Conservation (phyloP, 2,329 filamentous ascomycete species). For the Cryphonectria carpinicola region DNA sequence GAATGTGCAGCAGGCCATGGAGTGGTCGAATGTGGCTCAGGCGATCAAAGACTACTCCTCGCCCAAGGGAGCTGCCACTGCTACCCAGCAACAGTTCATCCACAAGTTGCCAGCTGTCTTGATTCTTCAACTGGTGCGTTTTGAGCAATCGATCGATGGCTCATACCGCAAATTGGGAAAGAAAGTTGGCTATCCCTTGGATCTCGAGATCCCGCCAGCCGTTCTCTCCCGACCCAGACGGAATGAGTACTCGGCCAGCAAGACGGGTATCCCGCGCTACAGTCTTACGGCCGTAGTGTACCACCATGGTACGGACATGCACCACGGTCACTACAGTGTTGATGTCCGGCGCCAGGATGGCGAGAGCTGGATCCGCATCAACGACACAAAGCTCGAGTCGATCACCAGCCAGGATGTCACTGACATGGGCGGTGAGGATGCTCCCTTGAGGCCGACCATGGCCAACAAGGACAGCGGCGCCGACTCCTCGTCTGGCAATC, state of each 20-base stretch:
- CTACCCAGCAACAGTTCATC: conserved; percentile 94
- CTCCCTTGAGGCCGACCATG: conserved; percentile 63
- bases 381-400: conserved; percentile 88
- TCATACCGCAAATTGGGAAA: conserved; percentile 92
- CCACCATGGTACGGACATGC: conserved; percentile 96
- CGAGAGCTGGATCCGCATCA: conserved; percentile 93
- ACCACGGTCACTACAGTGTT: conserved; percentile 96
- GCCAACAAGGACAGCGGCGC: conserved; percentile 67
- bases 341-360: conserved; percentile 93
- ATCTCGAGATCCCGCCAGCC: conserved; percentile 91
- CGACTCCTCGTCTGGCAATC: conserved; percentile 58
- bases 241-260: conserved; percentile 43
- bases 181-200: conserved; percentile 91
- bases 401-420: conserved; percentile 88
- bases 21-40: conserved; percentile 81
- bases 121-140: conserved; percentile 94
- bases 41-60: conserved; percentile 83
- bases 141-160: conserved; percentile 74
- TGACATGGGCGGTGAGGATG: conserved; percentile 81
- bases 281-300: conserved; percentile 89
- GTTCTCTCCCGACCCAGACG: conserved; percentile 79
- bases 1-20: conserved; percentile 91
- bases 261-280: conserved; percentile 70
- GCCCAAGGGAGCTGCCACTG: conserved; percentile 73
- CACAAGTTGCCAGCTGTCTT: conserved; percentile 89